Percentiles rank a stretch among this genome's conserved stretches.
These are phyloP conservation scores for Carex cristatella DNA, from an alignment of 176 grass and related monocot species.

Conservation along the genomic window DNA sequence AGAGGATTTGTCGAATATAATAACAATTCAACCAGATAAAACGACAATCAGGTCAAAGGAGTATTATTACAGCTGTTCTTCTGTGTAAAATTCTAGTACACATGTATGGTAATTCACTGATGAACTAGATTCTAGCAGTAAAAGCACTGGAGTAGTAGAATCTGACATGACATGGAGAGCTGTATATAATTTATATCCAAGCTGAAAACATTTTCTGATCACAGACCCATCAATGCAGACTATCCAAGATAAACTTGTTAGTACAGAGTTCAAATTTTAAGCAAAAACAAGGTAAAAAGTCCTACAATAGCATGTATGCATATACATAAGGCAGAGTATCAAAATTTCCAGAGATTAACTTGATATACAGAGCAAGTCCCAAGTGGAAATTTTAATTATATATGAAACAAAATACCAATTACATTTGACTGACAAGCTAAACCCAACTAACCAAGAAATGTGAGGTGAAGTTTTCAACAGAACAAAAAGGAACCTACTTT, in stretches of 20 bases:
- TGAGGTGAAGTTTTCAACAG: not conserved
- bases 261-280: not conserved
- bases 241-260: not conserved
- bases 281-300: not conserved
- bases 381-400: not conserved
- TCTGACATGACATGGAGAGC: no score
- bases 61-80: not conserved
- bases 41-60: not conserved
- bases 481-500: not conserved
- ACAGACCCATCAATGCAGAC: not conserved
- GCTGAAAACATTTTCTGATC: not conserved
- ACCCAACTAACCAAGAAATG: not conserved
- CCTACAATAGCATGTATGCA: not conserved
- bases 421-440: not conserved
- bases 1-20: not conserved
- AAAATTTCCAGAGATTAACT: slow-evolving; percentile 6
- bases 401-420: slow-evolving; percentile 4
- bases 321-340: not conserved
- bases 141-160: no score
- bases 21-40: not conserved
- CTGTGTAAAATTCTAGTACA: not conserved
- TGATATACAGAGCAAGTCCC: slow-evolving; percentile 12
- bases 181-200: not conserved
- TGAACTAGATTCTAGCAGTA: no score
- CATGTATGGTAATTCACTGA: not conserved